These are phyloP conservation scores for Leccinum angustisporum DNA, from an alignment of 1,284 basidiomycete species.

Conservation along the genomic window DNA sequence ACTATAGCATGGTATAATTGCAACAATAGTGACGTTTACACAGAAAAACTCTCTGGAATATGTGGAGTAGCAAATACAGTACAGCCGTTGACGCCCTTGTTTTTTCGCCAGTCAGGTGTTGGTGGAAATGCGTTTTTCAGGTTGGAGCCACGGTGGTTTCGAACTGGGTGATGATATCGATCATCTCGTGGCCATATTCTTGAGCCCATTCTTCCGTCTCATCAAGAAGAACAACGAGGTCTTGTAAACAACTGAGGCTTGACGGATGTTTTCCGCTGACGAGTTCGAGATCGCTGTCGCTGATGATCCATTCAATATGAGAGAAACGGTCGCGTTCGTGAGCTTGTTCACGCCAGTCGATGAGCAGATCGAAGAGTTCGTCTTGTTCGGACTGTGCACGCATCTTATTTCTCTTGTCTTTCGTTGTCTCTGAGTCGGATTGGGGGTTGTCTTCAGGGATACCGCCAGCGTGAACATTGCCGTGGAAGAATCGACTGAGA, in stretches of 20 bases:
- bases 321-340: neutral
- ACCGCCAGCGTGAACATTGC: neutral
- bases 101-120: neutral
- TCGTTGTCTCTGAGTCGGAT: neutral
- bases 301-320: neutral
- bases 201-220: neutral
- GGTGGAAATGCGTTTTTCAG: neutral
- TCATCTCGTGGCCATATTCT: neutral
- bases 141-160: neutral
- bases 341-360: neutral
- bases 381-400: neutral
- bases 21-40: neutral
- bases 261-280: neutral
- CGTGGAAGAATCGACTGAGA: neutral
- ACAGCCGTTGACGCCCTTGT: neutral
- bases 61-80: neutral
- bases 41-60: neutral
- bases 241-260: neutral
- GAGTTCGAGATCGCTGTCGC: neutral
- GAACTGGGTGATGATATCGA: neutral
- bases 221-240: neutral
- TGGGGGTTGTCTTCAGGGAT: neutral
- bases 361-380: neutral
- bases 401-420: neutral
- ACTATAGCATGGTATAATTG: neutral